Conservation (phyloP, 768 basidiomycete species). For the Leccinum disarticulatum region DNA sequence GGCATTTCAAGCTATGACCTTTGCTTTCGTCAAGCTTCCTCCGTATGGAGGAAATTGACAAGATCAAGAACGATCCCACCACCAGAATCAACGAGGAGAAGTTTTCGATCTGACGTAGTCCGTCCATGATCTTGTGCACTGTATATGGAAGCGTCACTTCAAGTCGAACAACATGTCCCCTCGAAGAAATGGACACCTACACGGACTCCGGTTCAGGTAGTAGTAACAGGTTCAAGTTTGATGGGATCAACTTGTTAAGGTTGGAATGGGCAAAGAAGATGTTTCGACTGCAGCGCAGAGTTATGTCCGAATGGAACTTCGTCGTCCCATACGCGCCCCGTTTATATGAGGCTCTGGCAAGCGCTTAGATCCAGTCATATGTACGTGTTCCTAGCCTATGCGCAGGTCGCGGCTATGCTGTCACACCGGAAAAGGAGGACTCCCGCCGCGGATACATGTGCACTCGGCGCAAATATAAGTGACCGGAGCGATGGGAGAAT, state of each 20-base stretch:
- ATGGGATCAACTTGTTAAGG: not conserved
- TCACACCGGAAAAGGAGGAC: not conserved
- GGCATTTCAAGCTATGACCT: not conserved
- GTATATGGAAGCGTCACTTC: not conserved
- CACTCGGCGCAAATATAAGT: not conserved
- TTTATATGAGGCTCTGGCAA: not conserved
- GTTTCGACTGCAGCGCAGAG: not conserved
- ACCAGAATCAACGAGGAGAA: not conserved
- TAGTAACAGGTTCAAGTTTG: not conserved
- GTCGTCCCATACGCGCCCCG: not conserved
- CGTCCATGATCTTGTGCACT: not conserved
- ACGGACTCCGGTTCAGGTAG: too few species aligned
- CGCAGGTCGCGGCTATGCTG: not conserved
- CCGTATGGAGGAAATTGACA: not conserved
- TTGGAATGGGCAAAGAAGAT: too few species aligned
- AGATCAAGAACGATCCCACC: slow-evolving; percentile 3
- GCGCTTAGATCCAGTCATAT: not conserved
- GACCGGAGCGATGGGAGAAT: not conserved
- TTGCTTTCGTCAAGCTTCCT: not conserved
- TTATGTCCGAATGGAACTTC: not conserved
- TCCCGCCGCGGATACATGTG: not conserved
- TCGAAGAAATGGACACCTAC: not conserved
- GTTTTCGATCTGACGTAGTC: not conserved
- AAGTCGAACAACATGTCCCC: not conserved
- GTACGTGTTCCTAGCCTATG: not conserved